Evolutionary conservation across 768 basidiomycete species (phyloP).

Genomic region (Rhizopogon sp.): DNA sequence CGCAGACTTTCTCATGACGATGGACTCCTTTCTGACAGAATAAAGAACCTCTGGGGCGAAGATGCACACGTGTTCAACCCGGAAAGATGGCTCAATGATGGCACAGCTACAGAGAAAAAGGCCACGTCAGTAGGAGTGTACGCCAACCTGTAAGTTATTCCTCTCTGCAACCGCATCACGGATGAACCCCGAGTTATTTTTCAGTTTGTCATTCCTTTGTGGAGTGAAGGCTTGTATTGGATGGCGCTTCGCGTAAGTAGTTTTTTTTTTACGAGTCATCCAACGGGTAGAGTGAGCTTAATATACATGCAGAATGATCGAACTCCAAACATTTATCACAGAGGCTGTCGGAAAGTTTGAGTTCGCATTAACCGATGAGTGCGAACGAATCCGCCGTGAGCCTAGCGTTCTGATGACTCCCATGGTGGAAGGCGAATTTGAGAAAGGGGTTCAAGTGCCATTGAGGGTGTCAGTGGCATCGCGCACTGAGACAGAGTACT

Average conservation of each 20-base stretch:
- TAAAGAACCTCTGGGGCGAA: too few species aligned
- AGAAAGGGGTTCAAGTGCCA: conserved; percentile 14
- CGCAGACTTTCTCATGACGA: too few species aligned
- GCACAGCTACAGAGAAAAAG: too few species aligned
- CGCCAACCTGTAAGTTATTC: too few species aligned
- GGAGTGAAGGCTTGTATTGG: too few species aligned
- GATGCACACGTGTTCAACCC: too few species aligned
- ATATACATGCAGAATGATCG: conserved; percentile 29
- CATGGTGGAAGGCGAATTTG: conserved; percentile 26
- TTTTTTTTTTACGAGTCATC: neutral
- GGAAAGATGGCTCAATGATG: too few species aligned
- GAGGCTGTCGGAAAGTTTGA: conserved; percentile 40
- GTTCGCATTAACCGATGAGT: conserved; percentile 14
- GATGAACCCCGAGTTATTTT: neutral
- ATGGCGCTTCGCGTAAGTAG: neutral
- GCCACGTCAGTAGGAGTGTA: too few species aligned
- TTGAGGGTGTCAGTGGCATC: too few species aligned
- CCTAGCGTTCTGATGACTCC: conserved; percentile 29
- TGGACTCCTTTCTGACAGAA: too few species aligned
- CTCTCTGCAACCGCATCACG: neutral
- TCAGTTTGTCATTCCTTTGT: conserved; percentile 13
- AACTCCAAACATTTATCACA: conserved; percentile 56
- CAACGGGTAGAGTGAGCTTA: neutral
- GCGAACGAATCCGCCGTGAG: conserved; percentile 23
- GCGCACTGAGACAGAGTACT: too few species aligned